Conservation (phyloP, 306 rosid species). For the Trifolium fragiferum region DNA sequence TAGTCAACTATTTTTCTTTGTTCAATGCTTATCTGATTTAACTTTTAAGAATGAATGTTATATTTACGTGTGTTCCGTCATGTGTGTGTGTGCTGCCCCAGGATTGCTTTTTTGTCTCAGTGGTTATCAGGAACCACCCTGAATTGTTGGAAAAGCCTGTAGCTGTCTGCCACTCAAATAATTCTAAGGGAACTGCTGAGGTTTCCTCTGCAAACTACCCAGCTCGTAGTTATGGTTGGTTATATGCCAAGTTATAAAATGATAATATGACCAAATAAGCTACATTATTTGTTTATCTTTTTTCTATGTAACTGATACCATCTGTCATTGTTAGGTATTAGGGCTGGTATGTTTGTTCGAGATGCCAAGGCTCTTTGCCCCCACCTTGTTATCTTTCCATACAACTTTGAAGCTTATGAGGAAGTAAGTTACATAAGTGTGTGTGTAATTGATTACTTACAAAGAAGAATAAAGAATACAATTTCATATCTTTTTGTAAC, state of each 20-base stretch:
- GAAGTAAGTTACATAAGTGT: constrained; percentile 58
- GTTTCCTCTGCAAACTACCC: constrained; percentile 98
- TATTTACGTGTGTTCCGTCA: constrained; percentile 5
- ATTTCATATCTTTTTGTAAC: neutral
- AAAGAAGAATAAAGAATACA: constrained; percentile 21
- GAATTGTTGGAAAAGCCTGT: constrained; percentile 79
- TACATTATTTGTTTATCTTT: constrained; percentile 24
- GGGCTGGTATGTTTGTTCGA: constrained; percentile 95
- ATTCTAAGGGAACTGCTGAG: constrained; percentile 90
- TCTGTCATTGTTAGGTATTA: constrained; percentile 63
- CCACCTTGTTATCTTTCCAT: constrained; percentile 74
- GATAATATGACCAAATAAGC: constrained; percentile 18
- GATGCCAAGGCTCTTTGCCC: constrained; percentile 89
- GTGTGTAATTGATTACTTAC: constrained; percentile 18
- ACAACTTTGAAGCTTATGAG: constrained; percentile 92
- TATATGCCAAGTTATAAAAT: constrained; percentile 37
- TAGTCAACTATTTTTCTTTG: constrained; percentile 28
- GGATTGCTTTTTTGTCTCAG: constrained; percentile 97
- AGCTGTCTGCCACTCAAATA: constrained; percentile 92
- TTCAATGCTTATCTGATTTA: constrained; percentile 44
- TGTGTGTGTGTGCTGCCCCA: constrained; percentile 49
- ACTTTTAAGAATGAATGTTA: constrained; percentile 27
- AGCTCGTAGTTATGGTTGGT: constrained; percentile 87
- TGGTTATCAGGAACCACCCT: constrained; percentile 72
- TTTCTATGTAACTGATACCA: constrained; percentile 30